Conservation (phyloP, 257 asterid species). For the Solanum sparsipilum region DNA sequence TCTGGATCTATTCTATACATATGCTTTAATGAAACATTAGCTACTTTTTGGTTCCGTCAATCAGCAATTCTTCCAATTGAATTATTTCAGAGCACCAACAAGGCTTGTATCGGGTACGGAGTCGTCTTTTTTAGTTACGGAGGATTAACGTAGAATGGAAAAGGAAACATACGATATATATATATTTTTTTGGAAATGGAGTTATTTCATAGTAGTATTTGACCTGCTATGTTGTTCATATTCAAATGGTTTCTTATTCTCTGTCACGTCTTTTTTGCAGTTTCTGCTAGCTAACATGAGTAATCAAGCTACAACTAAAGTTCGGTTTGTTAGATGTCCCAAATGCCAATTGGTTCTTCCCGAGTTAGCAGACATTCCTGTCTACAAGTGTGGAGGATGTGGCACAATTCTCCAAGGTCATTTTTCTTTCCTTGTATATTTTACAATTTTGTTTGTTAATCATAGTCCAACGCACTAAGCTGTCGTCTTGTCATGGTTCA, state of each 20-base stretch:
- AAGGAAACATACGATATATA: no score
- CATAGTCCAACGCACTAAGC: not conserved
- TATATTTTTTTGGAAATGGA: no score
- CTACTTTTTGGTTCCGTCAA: not conserved
- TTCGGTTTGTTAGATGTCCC: constrained; percentile 78
- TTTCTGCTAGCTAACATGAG: constrained; percentile 21
- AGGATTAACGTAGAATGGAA: no score
- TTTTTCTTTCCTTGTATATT: not conserved
- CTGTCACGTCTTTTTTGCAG: not conserved
- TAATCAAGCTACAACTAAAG: constrained; percentile 28
- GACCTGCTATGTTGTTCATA: not conserved
- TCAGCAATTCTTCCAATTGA: no score
- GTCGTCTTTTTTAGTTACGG: no score
- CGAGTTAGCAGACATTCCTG: constrained; percentile 43
- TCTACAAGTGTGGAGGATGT: constrained; percentile 85
- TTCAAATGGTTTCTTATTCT: not conserved
- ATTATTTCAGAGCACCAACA: no score
- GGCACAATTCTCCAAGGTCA: constrained; percentile 65
- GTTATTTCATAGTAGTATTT: not conserved
- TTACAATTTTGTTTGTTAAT: not conserved
- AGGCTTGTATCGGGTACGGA: no score
- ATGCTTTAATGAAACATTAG: not conserved
- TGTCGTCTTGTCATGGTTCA: not conserved
- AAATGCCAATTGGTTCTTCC: constrained; percentile 48
- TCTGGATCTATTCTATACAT: not conserved